These are phyloP conservation scores for Claviceps spartinae DNA, from an alignment of 2,329 filamentous ascomycete species.

Conservation along the genomic window DNA sequence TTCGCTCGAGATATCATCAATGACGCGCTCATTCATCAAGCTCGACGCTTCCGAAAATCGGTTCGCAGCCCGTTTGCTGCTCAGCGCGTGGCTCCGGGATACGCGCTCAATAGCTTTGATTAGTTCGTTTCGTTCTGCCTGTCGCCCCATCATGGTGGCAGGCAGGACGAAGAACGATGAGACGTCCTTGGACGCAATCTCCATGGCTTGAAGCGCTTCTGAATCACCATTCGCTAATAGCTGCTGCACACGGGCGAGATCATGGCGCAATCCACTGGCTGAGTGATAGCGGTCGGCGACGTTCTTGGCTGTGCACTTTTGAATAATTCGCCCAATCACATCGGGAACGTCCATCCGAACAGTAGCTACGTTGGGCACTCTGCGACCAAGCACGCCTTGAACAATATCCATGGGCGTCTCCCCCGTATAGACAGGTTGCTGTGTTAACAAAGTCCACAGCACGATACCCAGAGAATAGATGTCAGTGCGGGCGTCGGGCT, in stretches of 20 bases:
- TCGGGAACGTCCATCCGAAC: constrained; percentile 76
- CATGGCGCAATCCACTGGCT: constrained; percentile 70
- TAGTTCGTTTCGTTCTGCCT: constrained; percentile 56
- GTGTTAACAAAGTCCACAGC: constrained; percentile 76
- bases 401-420: constrained; percentile 77
- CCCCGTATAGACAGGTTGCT: constrained; percentile 67
- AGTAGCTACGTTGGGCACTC: constrained; percentile 62
- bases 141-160: constrained; percentile 64
- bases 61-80: constrained; percentile 26
- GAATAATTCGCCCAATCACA: constrained; percentile 66
- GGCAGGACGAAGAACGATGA: constrained; percentile 88
- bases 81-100: constrained; percentile 46
- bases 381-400: constrained; percentile 70
- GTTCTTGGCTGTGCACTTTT: constrained; percentile 84
- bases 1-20: constrained; percentile 45
- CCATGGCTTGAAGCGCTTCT: constrained; percentile 56
- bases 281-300: constrained; percentile 84
- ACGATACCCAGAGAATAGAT: constrained; percentile 85
- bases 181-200: constrained; percentile 70
- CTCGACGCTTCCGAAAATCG: constrained; percentile 41
- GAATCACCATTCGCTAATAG: constrained; percentile 64
- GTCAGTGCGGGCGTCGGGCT: constrained; percentile 83
- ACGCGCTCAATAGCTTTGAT: constrained; percentile 65
- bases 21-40: constrained; percentile 35
- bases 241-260: constrained; percentile 60